Evolutionary conservation across 306 rosid genomes (phyloP).

Genomic region (Abrus precatorius): DNA sequence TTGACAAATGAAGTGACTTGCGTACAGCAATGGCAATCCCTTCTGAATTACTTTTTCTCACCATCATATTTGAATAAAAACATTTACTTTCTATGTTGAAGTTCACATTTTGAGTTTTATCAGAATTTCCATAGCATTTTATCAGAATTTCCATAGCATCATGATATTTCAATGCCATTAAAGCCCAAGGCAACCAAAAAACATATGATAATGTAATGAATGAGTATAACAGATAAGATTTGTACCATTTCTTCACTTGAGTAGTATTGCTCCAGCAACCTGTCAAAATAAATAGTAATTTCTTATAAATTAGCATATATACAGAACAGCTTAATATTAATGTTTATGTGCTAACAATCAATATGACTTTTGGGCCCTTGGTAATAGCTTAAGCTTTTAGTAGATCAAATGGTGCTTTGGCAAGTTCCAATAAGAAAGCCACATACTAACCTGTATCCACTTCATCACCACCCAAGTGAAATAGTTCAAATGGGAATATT

Average conservation of each 20-base stretch:
- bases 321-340: constrained; percentile 9
- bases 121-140: constrained; percentile 34
- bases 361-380: neutral
- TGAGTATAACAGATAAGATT: constrained; percentile 22
- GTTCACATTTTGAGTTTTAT: constrained; percentile 16
- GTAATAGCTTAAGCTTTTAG: constrained; percentile 29
- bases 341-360: constrained; percentile 26
- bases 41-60: constrained; percentile 7
- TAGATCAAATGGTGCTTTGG: constrained; percentile 11
- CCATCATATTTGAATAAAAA: neutral
- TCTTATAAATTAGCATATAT: constrained; percentile 39
- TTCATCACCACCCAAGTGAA: constrained; percentile 99
- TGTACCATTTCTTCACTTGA: constrained; percentile 77
- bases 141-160: constrained; percentile 30
- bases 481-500: constrained; percentile 92
- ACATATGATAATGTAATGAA: constrained; percentile 23
- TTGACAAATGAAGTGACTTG: constrained; percentile 1
- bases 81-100: neutral
- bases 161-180: constrained; percentile 28
- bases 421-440: constrained; percentile 36
- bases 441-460: constrained; percentile 87
- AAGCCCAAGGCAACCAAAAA: neutral
- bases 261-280: constrained; percentile 86
- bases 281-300: constrained; percentile 62
- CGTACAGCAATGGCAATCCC: constrained; percentile 3